These are phyloP conservation scores for Eutrema heterophyllum DNA, from an alignment of 345 rosid genomes.

Conservation along the genomic window DNA sequence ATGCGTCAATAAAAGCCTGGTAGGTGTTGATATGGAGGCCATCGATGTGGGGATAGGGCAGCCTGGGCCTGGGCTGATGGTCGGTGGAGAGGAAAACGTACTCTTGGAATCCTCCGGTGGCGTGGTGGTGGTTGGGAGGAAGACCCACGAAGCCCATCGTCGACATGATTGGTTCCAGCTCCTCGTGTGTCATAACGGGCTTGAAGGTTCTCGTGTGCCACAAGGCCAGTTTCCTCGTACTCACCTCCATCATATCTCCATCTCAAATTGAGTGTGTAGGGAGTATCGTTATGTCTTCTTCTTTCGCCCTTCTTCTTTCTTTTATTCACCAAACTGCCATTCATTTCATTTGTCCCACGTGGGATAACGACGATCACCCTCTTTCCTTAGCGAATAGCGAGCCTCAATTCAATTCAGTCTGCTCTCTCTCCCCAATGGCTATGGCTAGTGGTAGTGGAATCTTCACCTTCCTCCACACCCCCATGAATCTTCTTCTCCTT, in stretches of 20 bases:
- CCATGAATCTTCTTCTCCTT: background rate
- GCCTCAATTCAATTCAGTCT: background rate
- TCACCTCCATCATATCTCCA: no score
- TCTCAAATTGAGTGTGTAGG: conserved; percentile 11
- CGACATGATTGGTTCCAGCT: conserved; percentile 45
- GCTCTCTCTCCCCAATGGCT: background rate
- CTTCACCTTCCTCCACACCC: background rate
- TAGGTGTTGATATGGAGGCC: conserved; percentile 48
- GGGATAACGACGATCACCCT: background rate
- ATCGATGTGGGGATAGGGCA: conserved; percentile 52
- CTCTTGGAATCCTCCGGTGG: no score
- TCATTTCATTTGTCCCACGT: background rate
- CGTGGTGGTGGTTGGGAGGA: background rate
- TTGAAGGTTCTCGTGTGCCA: conserved; percentile 49
- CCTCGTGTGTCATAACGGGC: conserved; percentile 50
- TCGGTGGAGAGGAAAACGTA: conserved; percentile 34
- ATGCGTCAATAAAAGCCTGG: conserved; percentile 48
- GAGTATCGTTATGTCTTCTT: background rate
- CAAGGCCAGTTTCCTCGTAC: conserved; percentile 47
- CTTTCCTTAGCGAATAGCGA: background rate
- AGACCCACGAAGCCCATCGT: conserved; percentile 42
- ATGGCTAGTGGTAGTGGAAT: background rate
- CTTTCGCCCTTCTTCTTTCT: background rate
- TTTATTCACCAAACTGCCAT: conserved; percentile 15
- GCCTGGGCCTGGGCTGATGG: conserved; percentile 28